phyloP scores from a whole-genome alignment of 139 green algal species.

The Micromonas commoda region DNA sequence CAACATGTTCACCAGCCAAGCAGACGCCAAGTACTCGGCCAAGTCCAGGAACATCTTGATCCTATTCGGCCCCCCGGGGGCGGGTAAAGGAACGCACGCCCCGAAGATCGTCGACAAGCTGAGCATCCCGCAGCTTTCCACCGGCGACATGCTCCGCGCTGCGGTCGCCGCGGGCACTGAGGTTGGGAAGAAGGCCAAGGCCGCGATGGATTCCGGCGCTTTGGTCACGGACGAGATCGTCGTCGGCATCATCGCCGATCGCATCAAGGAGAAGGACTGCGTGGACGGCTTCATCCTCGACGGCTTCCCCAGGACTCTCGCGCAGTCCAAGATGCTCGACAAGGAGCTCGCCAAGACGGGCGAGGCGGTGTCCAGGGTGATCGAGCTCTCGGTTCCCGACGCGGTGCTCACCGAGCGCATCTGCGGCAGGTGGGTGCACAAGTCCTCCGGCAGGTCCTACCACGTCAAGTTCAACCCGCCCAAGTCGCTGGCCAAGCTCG shows the following conservation, averaged over 20 bases:
- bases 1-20: too few species aligned
- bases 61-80: slow-evolving; percentile 69
- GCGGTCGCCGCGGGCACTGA: slow-evolving; percentile 61
- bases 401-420: slow-evolving; percentile 70
- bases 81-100: slow-evolving; percentile 80
- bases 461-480: slow-evolving; percentile 83
- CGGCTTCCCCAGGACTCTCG: slow-evolving; percentile 75
- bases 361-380: slow-evolving; percentile 37
- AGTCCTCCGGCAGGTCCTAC: slow-evolving; percentile 76
- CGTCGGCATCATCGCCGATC: slow-evolving; percentile 80
- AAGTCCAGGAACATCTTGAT: neutral
- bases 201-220: slow-evolving; percentile 87
- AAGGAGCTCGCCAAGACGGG: slow-evolving; percentile 69
- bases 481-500: slow-evolving; percentile 37
- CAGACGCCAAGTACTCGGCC: neutral
- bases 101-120: slow-evolving; percentile 80
- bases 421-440: slow-evolving; percentile 75
- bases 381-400: slow-evolving; percentile 80
- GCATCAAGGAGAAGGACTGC: slow-evolving; percentile 66
- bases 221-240: slow-evolving; percentile 91
- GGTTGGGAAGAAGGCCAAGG: slow-evolving; percentile 65
- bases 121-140: slow-evolving; percentile 87
- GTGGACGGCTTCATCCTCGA: slow-evolving; percentile 86
- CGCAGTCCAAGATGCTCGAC: slow-evolving; percentile 66
- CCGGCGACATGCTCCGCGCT: slow-evolving; percentile 73